These are phyloP conservation scores for Sphaceloma murrayae DNA, from an alignment of 2,329 filamentous ascomycete species.

Conservation along the genomic window DNA sequence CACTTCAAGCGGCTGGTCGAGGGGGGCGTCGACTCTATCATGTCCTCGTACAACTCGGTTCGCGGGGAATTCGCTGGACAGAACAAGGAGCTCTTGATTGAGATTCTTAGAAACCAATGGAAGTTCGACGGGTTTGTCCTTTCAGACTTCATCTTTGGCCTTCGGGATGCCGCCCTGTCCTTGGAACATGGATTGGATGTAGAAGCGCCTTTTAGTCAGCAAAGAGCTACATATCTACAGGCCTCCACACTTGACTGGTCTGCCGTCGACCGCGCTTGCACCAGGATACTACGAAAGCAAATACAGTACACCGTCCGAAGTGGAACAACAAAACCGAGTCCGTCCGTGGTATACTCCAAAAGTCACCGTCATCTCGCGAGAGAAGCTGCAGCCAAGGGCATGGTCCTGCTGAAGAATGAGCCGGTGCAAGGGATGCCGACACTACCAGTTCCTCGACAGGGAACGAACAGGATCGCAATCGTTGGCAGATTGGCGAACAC, in stretches of 20 bases:
- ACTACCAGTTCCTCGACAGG: constrained; percentile 3
- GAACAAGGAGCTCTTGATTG: constrained; percentile 18
- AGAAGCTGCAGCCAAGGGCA: constrained; percentile 18
- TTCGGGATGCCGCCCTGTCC: constrained; percentile 18
- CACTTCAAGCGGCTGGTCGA: constrained; percentile 19
- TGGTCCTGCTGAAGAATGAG: constrained; percentile 21
- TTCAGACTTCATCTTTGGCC: constrained; percentile 19
- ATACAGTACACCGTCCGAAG: background rate
- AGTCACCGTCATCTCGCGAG: constrained; percentile 18
- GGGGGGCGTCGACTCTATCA: constrained; percentile 17
- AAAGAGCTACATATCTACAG: constrained; percentile 14
- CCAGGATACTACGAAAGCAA: constrained; percentile 15
- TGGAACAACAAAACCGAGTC: background rate
- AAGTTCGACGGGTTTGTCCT: constrained; percentile 19
- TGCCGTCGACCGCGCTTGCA: constrained; percentile 12
- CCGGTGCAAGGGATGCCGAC: background rate
- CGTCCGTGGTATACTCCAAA: constrained; percentile 17
- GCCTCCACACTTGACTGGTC: constrained; percentile 10
- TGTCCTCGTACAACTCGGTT: constrained; percentile 20
- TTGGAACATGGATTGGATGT: constrained; percentile 20
- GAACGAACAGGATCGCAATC: constrained; percentile 16
- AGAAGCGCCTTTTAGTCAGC: constrained; percentile 19
- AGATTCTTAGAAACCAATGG: constrained; percentile 20
- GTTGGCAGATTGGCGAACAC: constrained; percentile 19
- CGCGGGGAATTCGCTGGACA: constrained; percentile 20